phyloP scores from a whole-genome alignment of 306 rosid genomes.

The Glycine tomentella region DNA sequence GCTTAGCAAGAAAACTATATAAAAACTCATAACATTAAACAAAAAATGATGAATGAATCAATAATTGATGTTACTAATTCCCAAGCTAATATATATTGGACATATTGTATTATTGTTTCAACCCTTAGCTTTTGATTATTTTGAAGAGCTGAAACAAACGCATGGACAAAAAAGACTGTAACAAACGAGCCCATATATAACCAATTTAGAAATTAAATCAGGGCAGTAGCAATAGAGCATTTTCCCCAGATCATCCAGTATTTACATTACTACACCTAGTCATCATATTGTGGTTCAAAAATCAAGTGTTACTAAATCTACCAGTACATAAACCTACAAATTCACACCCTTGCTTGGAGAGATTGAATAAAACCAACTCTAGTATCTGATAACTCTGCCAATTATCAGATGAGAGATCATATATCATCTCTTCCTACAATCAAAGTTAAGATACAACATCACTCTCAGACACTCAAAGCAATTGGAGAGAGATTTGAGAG shows the following conservation, averaged over 20 bases:
- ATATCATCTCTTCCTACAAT: slow-evolving; percentile 13
- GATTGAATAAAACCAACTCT: slow-evolving; percentile 14
- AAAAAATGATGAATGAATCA: slow-evolving; percentile 11
- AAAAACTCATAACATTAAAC: slow-evolving; percentile 3
- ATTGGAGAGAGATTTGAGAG: slow-evolving; percentile 17
- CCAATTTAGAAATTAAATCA: background rate
- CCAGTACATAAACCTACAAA: background rate
- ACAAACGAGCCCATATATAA: background rate
- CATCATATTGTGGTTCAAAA: slow-evolving; percentile 20
- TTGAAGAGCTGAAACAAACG: background rate
- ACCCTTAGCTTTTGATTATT: slow-evolving; percentile 10
- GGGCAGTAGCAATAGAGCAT: background rate
- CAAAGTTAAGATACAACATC: background rate
- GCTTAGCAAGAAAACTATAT: slow-evolving; percentile 16
- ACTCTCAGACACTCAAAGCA: background rate
- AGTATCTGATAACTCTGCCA: background rate
- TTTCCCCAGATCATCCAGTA: slow-evolving; percentile 17
- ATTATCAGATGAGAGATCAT: slow-evolving; percentile 22
- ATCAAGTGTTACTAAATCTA: slow-evolving; percentile 7
- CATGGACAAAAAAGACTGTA: background rate
- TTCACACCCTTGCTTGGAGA: slow-evolving; percentile 7
- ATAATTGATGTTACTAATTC: slow-evolving; percentile 2
- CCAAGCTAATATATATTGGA: background rate
- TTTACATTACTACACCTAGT: background rate
- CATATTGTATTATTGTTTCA: background rate